Conservation (phyloP, 1,284 basidiomycete species). For the Heliocybe sulcata region DNA sequence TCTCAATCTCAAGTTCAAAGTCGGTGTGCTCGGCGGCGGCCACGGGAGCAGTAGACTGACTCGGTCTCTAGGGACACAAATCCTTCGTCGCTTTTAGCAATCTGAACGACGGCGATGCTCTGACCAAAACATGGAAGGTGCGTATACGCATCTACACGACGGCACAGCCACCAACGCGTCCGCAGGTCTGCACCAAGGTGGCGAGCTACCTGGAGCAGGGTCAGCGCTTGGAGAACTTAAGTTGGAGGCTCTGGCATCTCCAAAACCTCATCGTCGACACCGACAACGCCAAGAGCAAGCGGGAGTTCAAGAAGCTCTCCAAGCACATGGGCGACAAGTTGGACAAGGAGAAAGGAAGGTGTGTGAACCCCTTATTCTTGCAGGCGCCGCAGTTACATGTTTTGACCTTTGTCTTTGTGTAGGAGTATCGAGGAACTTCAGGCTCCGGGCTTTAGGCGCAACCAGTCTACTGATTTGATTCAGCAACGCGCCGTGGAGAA, state of each 20-base stretch:
- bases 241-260: slow-evolving; percentile 83
- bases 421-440: slow-evolving; percentile 77
- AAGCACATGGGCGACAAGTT: slow-evolving; percentile 81
- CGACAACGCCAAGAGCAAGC: slow-evolving; percentile 78
- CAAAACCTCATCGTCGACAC: slow-evolving; percentile 82
- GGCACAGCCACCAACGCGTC: slow-evolving; percentile 2
- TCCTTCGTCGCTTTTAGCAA: slow-evolving; percentile 86
- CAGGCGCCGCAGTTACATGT: background rate
- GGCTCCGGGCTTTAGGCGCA: slow-evolving; percentile 71
- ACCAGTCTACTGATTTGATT: slow-evolving; percentile 66
- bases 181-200: slow-evolving; percentile 76
- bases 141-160: slow-evolving; percentile 9
- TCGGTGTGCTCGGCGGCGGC: slow-evolving; percentile 23
- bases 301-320: slow-evolving; percentile 80
- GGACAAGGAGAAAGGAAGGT: slow-evolving; percentile 84
- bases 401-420: slow-evolving; percentile 8
- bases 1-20: slow-evolving; percentile 84
- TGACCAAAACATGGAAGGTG: slow-evolving; percentile 85
- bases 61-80: slow-evolving; percentile 67
- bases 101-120: slow-evolving; percentile 70
- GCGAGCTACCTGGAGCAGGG: slow-evolving; percentile 83
- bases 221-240: slow-evolving; percentile 79
- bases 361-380: slow-evolving; percentile 19
- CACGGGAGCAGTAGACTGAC: slow-evolving; percentile 7
- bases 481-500: slow-evolving; percentile 71